Percentiles rank a stretch among this genome's conserved stretches.
Evolutionary conservation across 1,139 yeast species (phyloP).

Genomic region (Geotrichum reessii): DNA sequence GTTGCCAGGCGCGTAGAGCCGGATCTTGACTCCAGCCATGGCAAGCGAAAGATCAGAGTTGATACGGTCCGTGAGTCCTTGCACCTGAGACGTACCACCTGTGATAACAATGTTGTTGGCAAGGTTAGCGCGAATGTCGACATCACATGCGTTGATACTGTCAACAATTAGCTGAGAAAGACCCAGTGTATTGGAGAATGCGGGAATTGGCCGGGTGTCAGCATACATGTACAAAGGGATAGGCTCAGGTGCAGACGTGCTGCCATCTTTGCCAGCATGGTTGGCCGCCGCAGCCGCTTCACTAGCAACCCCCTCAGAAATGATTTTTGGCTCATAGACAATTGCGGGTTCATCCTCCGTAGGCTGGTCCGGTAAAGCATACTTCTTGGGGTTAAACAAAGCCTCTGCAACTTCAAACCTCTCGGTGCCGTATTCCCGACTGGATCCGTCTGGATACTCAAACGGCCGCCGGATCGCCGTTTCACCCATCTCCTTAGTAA

Average conservation of each 20-base stretch:
- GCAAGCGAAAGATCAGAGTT: constrained; percentile 64
- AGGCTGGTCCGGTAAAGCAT: constrained; percentile 18
- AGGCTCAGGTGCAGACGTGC: constrained; percentile 13
- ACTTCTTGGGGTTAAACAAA: constrained; percentile 47
- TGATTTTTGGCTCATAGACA: constrained; percentile 20
- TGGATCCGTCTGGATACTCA: constrained; percentile 75
- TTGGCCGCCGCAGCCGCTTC: constrained; percentile 2
- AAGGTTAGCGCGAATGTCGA: constrained; percentile 81
- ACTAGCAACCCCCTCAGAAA: constrained; percentile 15
- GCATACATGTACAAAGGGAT: constrained; percentile 19
- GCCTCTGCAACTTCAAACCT: constrained; percentile 69
- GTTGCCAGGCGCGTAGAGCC: constrained; percentile 86
- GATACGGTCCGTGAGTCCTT: constrained; percentile 79
- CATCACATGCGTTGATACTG: constrained; percentile 63
- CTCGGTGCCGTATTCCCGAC: constrained; percentile 50
- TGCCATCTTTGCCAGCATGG: background rate
- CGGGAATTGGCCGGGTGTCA: constrained; percentile 18
- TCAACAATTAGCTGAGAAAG: constrained; percentile 65
- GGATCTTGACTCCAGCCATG: constrained; percentile 87
- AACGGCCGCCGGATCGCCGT: constrained; percentile 44
- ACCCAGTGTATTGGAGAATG: constrained; percentile 40
- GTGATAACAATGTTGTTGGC: constrained; percentile 91
- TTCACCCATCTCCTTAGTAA: constrained; percentile 22
- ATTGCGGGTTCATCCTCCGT: constrained; percentile 17
- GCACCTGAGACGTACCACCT: constrained; percentile 83